Evolutionary conservation across 129 eudicot species (phyloP).

Genomic region (Centella asiatica): DNA sequence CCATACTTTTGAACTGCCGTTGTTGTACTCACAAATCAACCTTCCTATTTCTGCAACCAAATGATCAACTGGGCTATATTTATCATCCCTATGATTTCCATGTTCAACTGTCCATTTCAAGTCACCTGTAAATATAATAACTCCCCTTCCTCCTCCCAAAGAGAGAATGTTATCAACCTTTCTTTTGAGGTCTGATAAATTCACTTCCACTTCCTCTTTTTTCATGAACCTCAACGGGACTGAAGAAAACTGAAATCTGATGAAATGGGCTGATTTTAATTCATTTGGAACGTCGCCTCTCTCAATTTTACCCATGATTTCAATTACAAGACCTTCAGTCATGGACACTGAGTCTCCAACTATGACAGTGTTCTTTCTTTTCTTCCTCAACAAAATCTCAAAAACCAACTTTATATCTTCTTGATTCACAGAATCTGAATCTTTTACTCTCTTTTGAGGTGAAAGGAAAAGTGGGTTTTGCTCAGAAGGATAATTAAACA

Average conservation of each 20-base stretch:
- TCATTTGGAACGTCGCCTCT: constrained; percentile 57
- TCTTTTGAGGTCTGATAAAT: constrained; percentile 58
- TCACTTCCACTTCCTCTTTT: constrained; percentile 76
- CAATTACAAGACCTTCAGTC: constrained; percentile 50
- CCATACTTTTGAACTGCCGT: constrained; percentile 49
- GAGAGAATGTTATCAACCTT: constrained; percentile 48
- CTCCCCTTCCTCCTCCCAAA: constrained; percentile 55
- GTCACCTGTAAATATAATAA: constrained; percentile 69
- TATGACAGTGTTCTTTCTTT: constrained; percentile 45
- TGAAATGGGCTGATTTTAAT: constrained; percentile 38
- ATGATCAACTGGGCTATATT: constrained; percentile 68
- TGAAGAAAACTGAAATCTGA: constrained; percentile 64
- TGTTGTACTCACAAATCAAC: constrained; percentile 43
- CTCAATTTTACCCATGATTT: constrained; percentile 49
- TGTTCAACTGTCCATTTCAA: constrained; percentile 73
- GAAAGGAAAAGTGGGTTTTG: constrained; percentile 44
- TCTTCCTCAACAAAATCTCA: constrained; percentile 54
- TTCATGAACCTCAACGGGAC: constrained; percentile 70
- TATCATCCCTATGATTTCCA: constrained; percentile 15
- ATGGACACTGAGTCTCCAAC: constrained; percentile 48
- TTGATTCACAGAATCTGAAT: constrained; percentile 27
- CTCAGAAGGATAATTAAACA: constrained; percentile 33
- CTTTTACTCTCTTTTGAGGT: constrained; percentile 22
- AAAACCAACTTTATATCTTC: constrained; percentile 56
- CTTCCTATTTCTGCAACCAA: constrained; percentile 69